Conservation (phyloP, 148 eudicot genomes). For the Simmondsia chinensis region DNA sequence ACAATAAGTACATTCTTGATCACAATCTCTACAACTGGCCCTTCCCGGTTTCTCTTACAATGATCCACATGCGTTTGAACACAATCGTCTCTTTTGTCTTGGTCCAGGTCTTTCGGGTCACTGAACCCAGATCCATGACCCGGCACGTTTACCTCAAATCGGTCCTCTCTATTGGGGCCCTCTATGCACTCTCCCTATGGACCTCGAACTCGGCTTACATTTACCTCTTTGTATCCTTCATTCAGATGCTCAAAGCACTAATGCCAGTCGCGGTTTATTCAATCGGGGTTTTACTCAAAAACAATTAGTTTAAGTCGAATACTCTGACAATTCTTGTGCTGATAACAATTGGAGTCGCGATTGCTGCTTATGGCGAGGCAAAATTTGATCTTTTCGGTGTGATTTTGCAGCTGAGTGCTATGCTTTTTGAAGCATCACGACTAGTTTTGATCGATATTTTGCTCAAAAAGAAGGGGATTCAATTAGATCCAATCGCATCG, state of each 20-base stretch:
- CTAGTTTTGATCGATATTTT: slow-evolving; percentile 55
- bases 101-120: slow-evolving; percentile 26
- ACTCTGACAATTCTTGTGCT: slow-evolving; percentile 50
- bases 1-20: slow-evolving; percentile 66
- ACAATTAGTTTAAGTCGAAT: slow-evolving; percentile 17
- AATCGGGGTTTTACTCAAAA: slow-evolving; percentile 4
- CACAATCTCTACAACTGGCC: slow-evolving; percentile 68
- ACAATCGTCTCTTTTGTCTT: slow-evolving; percentile 33
- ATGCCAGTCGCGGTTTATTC: slow-evolving; percentile 8
- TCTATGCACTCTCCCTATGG: slow-evolving; percentile 57
- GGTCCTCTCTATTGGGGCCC: slow-evolving; percentile 49
- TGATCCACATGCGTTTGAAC: slow-evolving; percentile 65
- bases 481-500: slow-evolving; percentile 47
- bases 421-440: slow-evolving; percentile 50
- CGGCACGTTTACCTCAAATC: slow-evolving; percentile 29
- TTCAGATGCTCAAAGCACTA: slow-evolving; percentile 8
- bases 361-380: slow-evolving; percentile 65
- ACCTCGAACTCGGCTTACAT: slow-evolving; percentile 31
- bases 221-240: slow-evolving; percentile 5
- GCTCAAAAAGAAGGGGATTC: slow-evolving; percentile 50
- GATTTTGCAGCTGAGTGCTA: slow-evolving; percentile 37
- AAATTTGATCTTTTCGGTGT: slow-evolving; percentile 49
- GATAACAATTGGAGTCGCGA: slow-evolving; percentile 47
- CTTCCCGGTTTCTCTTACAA: slow-evolving; percentile 53
- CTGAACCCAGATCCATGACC: slow-evolving; percentile 33